These are phyloP conservation scores for Pelargonium citronellum DNA, from an alignment of 441 rosid species.

Conservation along the genomic window DNA sequence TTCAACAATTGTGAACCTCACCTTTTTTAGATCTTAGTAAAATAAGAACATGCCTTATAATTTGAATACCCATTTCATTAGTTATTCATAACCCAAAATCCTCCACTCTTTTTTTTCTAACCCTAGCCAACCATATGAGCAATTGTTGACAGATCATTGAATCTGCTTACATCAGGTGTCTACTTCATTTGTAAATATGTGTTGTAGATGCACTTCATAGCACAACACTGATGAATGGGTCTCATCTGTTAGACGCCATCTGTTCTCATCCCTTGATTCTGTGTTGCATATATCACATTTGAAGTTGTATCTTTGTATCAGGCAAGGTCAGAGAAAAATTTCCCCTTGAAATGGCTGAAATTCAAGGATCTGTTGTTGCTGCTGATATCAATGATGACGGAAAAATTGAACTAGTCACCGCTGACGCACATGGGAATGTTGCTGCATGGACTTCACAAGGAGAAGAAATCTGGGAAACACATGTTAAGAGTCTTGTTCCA, in stretches of 20 bases:
- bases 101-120: too few species aligned
- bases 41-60: background rate
- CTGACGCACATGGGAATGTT: slow-evolving; percentile 97
- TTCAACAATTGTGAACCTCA: background rate
- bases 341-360: slow-evolving; percentile 99
- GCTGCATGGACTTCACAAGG: slow-evolving; percentile 99
- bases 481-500: slow-evolving; percentile 88
- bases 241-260: background rate
- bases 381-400: slow-evolving; percentile 99
- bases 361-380: slow-evolving; percentile 91
- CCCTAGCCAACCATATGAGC: too few species aligned
- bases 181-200: too few species aligned
- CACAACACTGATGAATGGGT: background rate
- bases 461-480: slow-evolving; percentile 77
- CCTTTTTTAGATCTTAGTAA: background rate
- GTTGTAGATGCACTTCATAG: background rate
- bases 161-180: too few species aligned
- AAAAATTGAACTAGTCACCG: slow-evolving; percentile 87
- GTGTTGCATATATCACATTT: background rate
- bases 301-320: slow-evolving; percentile 23
- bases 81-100: too few species aligned
- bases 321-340: slow-evolving; percentile 79
- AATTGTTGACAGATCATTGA: too few species aligned
- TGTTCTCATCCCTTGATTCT: background rate
- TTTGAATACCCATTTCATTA: background rate